A percentile compares a stretch with the other conserved stretches of the same genome.
These are phyloP conservation scores for Rhizopus sp. DNA, from an alignment of 371 early-diverging fungal species.

Conservation along the genomic window DNA sequence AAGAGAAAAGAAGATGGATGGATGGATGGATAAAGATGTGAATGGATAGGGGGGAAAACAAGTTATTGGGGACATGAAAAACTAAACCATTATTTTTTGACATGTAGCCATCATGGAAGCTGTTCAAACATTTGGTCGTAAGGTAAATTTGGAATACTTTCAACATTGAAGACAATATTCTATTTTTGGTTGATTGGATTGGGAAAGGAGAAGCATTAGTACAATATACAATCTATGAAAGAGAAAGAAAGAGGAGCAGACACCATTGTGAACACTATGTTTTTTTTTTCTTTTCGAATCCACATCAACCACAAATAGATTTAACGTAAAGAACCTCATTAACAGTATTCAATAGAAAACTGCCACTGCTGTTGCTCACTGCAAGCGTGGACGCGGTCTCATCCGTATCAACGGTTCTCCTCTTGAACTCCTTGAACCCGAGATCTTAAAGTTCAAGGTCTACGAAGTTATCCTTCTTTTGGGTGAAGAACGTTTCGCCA, in stretches of 20 bases:
- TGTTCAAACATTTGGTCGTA: conserved; percentile 56
- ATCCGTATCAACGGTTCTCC: conserved; percentile 96
- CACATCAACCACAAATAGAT: not conserved
- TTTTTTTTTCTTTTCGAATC: not conserved
- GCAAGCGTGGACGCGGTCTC: conserved; percentile 97
- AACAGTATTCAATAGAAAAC: conserved; percentile 78
- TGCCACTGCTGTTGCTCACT: conserved; percentile 99
- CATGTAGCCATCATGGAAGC: conserved; percentile 41
- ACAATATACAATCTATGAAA: not conserved
- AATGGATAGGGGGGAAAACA: not conserved
- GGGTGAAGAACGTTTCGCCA: conserved; percentile 95
- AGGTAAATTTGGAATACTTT: conserved; percentile 23
- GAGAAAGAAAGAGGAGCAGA: not conserved
- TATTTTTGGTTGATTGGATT: not conserved
- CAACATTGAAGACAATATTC: not conserved
- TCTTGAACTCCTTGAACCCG: conserved; percentile 95
- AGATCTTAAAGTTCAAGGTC: conserved; percentile 97
- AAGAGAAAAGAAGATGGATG: conserved; percentile 9
- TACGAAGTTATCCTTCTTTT: conserved; percentile 98
- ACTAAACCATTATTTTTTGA: not conserved
- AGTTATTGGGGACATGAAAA: not conserved
- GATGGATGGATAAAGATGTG: conserved; percentile 13
- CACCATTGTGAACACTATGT: not conserved
- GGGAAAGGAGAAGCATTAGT: too few relatives aligned
- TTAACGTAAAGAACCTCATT: not conserved